These are phyloP conservation scores for Onygenales sp. DNA, from an alignment of 2,329 filamentous ascomycete genomes.

Conservation along the genomic window DNA sequence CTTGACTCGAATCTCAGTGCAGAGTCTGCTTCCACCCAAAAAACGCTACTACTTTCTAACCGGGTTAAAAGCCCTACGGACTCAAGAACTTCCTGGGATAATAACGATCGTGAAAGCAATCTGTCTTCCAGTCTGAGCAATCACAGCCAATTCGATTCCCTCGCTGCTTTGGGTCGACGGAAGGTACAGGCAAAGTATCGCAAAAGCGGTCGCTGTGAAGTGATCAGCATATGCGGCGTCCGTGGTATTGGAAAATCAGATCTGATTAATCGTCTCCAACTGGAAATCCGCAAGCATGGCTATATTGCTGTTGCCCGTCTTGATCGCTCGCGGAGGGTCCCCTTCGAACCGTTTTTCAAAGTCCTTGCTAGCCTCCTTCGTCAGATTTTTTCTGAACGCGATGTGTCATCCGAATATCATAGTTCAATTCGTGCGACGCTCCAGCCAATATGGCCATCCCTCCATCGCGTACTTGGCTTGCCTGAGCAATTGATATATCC, in stretches of 20 bases:
- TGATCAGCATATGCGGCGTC: conserved; percentile 48
- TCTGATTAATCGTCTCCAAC: conserved; percentile 49
- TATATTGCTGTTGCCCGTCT: conserved; percentile 54
- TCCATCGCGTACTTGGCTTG: conserved; percentile 50
- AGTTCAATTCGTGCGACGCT: conserved; percentile 47
- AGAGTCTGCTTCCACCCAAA: conserved; percentile 27
- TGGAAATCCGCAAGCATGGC: conserved; percentile 46
- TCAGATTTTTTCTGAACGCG: conserved; percentile 56
- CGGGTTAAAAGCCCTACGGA: conserved; percentile 29
- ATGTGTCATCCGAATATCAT: conserved; percentile 53
- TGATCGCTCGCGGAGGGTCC: conserved; percentile 48
- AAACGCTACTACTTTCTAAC: conserved; percentile 14
- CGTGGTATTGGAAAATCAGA: conserved; percentile 53
- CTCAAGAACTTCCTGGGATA: conserved; percentile 26
- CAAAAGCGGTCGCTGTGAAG: conserved; percentile 47
- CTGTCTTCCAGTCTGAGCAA: conserved; percentile 21
- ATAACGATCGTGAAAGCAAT: conserved; percentile 29
- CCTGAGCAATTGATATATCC: conserved; percentile 54
- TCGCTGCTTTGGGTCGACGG: conserved; percentile 21
- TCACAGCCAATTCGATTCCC: conserved; percentile 7
- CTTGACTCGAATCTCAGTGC: conserved; percentile 27
- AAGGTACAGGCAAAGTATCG: conserved; percentile 41
- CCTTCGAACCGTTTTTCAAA: conserved; percentile 52
- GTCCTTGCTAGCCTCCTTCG: conserved; percentile 53
- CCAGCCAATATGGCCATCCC: conserved; percentile 47